These are phyloP conservation scores for Themeda triandra DNA, from an alignment of 176 grass and related monocot genomes.

Conservation along the genomic window DNA sequence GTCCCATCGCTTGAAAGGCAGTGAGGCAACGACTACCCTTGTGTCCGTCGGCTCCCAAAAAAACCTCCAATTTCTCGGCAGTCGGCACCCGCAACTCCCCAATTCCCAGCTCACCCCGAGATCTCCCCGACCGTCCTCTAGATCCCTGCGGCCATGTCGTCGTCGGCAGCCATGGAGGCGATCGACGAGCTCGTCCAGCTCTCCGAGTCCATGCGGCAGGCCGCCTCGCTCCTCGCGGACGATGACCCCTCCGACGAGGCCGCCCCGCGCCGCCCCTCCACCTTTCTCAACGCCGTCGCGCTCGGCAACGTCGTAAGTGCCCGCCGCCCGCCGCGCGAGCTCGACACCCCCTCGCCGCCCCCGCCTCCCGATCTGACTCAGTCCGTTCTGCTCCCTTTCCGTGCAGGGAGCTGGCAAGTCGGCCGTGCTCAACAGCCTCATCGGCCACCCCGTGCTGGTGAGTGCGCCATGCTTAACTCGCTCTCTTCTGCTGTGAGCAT, in stretches of 20 bases:
- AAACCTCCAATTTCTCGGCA: constrained; percentile 27
- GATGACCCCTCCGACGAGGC: constrained; percentile 73
- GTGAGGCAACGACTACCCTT: constrained; percentile 25
- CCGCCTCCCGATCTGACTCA: constrained; percentile 29
- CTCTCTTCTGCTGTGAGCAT: background rate
- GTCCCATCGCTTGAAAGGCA: constrained; percentile 55
- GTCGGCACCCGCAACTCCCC: constrained; percentile 3
- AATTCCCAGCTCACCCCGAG: constrained; percentile 29
- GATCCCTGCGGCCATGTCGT: constrained; percentile 55
- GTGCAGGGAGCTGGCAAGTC: constrained; percentile 91
- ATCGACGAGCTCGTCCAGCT: constrained; percentile 88
- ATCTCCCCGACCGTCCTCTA: constrained; percentile 49
- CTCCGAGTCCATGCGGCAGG: constrained; percentile 85
- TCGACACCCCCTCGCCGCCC: background rate
- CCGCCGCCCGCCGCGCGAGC: background rate
- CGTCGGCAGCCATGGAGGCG: constrained; percentile 76
- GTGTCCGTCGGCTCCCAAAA: constrained; percentile 2
- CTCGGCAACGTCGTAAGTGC: constrained; percentile 97
- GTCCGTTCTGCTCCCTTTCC: constrained; percentile 18
- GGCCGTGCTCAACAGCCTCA: constrained; percentile 88
- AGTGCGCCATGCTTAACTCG: constrained; percentile 15
- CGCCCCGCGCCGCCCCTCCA: constrained; percentile 60
- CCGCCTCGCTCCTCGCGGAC: constrained; percentile 84
- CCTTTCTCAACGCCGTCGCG: constrained; percentile 87
- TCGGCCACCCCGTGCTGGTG: constrained; percentile 95